A percentile compares a stretch with the other conserved stretches of the same genome.
phyloP scores from a whole-genome alignment of 805 yeast genomes.

The Pichia phayaonensis region DNA sequence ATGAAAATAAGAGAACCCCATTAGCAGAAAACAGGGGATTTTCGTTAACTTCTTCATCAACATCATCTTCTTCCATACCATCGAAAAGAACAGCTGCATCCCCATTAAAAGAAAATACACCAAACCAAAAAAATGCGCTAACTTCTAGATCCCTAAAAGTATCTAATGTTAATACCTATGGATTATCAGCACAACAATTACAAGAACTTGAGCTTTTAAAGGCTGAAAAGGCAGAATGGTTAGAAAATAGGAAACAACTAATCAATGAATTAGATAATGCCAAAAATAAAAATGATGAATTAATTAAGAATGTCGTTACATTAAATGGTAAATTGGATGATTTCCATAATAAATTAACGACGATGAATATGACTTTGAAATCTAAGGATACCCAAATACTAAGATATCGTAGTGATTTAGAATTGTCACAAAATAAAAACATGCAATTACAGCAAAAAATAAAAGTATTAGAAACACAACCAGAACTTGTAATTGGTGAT shows the following conservation, averaged over 20 bases:
- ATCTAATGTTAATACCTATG: constrained; percentile 6
- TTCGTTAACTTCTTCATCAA: background rate
- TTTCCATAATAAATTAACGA: constrained; percentile 43
- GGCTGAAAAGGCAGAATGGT: constrained; percentile 45
- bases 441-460: constrained; percentile 21
- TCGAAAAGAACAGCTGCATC: constrained; percentile 66
- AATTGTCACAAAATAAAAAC: constrained; percentile 44
- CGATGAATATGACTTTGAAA: constrained; percentile 43
- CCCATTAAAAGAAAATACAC: constrained; percentile 40
- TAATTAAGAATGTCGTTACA: constrained; percentile 28
- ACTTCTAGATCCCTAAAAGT: constrained; percentile 24
- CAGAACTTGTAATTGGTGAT: background rate
- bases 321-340: constrained; percentile 32
- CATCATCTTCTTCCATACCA: constrained; percentile 34
- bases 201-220: constrained; percentile 45
- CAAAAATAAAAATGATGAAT: constrained; percentile 24
- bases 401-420: constrained; percentile 55
- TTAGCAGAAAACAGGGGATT: background rate
- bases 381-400: constrained; percentile 64
- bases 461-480: constrained; percentile 14
- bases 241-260: constrained; percentile 26
- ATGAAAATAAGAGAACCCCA: background rate
- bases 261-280: constrained; percentile 25
- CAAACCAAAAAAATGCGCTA: constrained; percentile 18
- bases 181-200: constrained; percentile 24